These are phyloP conservation scores for Fistulifera solaris DNA, from an alignment of 108 stramenopile genomes.

Conservation along the genomic window DNA sequence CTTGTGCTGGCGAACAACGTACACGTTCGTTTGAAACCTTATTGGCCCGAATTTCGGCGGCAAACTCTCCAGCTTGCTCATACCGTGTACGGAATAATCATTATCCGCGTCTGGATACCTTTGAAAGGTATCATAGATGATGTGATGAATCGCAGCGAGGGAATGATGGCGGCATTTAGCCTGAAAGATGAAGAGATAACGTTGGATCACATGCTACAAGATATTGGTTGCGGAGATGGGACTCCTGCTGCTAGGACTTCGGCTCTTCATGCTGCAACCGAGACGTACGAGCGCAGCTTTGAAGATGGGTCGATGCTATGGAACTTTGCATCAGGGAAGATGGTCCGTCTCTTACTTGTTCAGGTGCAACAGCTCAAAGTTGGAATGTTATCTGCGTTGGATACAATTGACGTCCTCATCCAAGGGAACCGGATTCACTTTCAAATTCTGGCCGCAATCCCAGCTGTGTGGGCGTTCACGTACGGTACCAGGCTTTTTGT, in stretches of 20 bases:
- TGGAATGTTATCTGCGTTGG: slow-evolving; percentile 64
- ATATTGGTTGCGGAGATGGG: slow-evolving; percentile 71
- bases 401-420: slow-evolving; percentile 61
- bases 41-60: slow-evolving; percentile 38
- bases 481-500: slow-evolving; percentile 50
- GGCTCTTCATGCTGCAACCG: slow-evolving; percentile 45
- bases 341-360: slow-evolving; percentile 63
- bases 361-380: slow-evolving; percentile 80
- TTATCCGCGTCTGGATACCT: slow-evolving; percentile 60
- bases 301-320: slow-evolving; percentile 40
- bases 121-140: slow-evolving; percentile 54
- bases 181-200: slow-evolving; percentile 51
- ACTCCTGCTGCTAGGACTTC: slow-evolving; percentile 35
- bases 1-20: slow-evolving; percentile 35
- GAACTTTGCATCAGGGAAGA: slow-evolving; percentile 19
- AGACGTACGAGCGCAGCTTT: slow-evolving; percentile 59
- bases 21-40: slow-evolving; percentile 38
- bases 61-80: slow-evolving; percentile 9
- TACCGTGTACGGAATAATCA: slow-evolving; percentile 31
- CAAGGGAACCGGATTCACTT: slow-evolving; percentile 66
- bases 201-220: slow-evolving; percentile 68
- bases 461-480: slow-evolving; percentile 47
- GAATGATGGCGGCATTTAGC: slow-evolving; percentile 50
- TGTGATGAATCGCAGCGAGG: slow-evolving; percentile 29
- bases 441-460: slow-evolving; percentile 64